Evolutionary conservation across 441 rosid genomes (phyloP), one percentile per base, ranked within the genome.

Genomic region (Viola pubescens): DNA sequence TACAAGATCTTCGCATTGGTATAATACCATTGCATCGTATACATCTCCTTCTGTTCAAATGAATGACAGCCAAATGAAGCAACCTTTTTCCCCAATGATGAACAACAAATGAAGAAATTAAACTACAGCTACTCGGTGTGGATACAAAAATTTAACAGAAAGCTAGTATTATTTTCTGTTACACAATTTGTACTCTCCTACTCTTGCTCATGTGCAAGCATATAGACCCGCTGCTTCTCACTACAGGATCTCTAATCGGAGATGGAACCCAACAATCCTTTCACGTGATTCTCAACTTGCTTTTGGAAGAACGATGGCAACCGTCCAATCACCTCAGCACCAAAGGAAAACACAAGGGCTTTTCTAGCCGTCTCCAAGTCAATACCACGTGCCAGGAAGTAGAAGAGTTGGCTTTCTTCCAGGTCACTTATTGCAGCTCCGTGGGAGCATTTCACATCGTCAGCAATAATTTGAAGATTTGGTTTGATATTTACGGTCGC

Each of bases 351-450:
- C 11, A 87, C 79, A 4, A 91, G 89, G 55, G 98, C 94, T 72
- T 75, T 82, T 69, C 95, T 80, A 9, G 97, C 95, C 0, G 84
- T 85, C 68, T 82, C 77, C 42, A 69, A 61, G 77, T 87, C 85
- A 4, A 91, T 76, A 14, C 98, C 97, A 0, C 95, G 87, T 8
- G 97, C 97, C 70, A 69, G 87, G 59, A 91, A 81, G 72, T 91
- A 91, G 79, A 91, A 91, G 37, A 91, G 80, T 39, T 89, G 96
- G 73, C 84, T 76, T 51, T 87, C 91, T 72, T 91, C 98, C 0
- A 91, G 80, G 72, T 89, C 98, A 11, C 97, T 87, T 54, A 87
- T 85, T 0, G 98, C 98, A 74, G 95, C 97, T 67, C 98, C 98
- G 9, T 91, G 97, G 10, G 97, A 87, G 76, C 95, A 91, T 71